Evolutionary conservation across 1,139 yeast species (phyloP), one percentile per base, ranked within the genome.

Genomic region (Casaregolazyma lundiana): DNA sequence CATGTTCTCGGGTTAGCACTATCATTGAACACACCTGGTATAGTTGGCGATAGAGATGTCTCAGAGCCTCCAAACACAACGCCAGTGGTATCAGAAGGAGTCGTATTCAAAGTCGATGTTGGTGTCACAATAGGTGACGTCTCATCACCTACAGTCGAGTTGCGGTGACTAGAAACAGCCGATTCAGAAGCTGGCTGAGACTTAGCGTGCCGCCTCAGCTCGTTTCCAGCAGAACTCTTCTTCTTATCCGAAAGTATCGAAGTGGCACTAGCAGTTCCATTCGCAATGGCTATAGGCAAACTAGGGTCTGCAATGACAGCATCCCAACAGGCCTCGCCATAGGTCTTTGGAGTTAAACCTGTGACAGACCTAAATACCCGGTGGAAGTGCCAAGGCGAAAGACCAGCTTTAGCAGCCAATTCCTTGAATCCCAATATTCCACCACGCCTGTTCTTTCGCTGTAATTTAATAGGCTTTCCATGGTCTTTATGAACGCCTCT

Each of bases 331-430:
- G 83, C 82, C 61, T 87, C 95, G 44, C 96, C 96, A 58, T 87
- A 87, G 5, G 87, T 84, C 68, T 87, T 85, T 32, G 95, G 95
- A 0, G 96, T 87, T 52, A 86, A 73, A 1, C 92, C 90, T 13
- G 95, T 84, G 48, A 87, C 88, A 36, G 84, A 78, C 64, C 88
- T 83, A 70, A 87, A 87, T 30, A 87, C 95, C 46, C 96, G 72
- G 69, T 87, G 96, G 65, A 87, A 87, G 67, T 87, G 96, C 96
- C 96, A 87, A n/a, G 96, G 95, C 19, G 87, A 78, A 50, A 87
- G 73, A 55, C 84, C 85, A 9, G 90, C 83, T 61, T 86, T 84
- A 15, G 88, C 83, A 6, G 95, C 96, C 61, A 87, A 73, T 63
- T 87, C 96, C 64, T 87, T 85, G 67, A 87, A 87, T 0, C 96